Conservation (phyloP, 2,329 filamentous ascomycete genomes). For the Gaeumannomyces sp. region DNA sequence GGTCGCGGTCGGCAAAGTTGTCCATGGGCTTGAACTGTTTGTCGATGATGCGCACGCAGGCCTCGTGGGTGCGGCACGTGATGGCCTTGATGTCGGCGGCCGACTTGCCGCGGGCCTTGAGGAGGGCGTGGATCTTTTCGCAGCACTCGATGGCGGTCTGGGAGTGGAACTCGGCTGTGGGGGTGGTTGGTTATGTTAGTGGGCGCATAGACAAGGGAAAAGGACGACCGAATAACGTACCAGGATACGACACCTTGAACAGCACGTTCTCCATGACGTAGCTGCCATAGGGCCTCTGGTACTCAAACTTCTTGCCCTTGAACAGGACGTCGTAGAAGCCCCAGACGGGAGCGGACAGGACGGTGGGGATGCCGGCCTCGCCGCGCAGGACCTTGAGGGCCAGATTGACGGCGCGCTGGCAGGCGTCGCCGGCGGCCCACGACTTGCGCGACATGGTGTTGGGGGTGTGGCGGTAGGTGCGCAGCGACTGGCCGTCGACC, state of each 20-base stretch:
- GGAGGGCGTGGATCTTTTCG: constrained; percentile 76
- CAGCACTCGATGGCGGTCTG: constrained; percentile 97
- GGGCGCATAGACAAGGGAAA: no score
- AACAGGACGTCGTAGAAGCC: constrained; percentile 99
- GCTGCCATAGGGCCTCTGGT: constrained; percentile 92
- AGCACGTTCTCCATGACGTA: constrained; percentile 99
- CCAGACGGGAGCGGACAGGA: constrained; percentile 88
- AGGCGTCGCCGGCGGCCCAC: constrained; percentile 97
- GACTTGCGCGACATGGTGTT: constrained; percentile 99
- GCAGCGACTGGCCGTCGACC: constrained; percentile 92
- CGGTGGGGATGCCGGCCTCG: constrained; percentile 84
- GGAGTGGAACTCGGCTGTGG: constrained; percentile 85
- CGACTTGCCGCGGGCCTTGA: constrained; percentile 80
- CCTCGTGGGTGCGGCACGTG: constrained; percentile 94
- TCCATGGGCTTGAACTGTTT: constrained; percentile 99
- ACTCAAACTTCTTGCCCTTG: constrained; percentile 91
- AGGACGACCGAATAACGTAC: constrained; percentile 39
- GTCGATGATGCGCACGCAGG: constrained; percentile 98
- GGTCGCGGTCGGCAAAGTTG: constrained; percentile 98
- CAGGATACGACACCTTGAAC: constrained; percentile 98
- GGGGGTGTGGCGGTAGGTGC: constrained; percentile 93
- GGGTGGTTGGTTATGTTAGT: no score
- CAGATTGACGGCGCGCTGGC: constrained; percentile 88
- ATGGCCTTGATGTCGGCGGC: constrained; percentile 90
- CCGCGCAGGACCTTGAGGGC: constrained; percentile 87